Base-by-base conservation (phyloP, 768 basidiomycete species). In the Fomitopsis serialis region DNA sequence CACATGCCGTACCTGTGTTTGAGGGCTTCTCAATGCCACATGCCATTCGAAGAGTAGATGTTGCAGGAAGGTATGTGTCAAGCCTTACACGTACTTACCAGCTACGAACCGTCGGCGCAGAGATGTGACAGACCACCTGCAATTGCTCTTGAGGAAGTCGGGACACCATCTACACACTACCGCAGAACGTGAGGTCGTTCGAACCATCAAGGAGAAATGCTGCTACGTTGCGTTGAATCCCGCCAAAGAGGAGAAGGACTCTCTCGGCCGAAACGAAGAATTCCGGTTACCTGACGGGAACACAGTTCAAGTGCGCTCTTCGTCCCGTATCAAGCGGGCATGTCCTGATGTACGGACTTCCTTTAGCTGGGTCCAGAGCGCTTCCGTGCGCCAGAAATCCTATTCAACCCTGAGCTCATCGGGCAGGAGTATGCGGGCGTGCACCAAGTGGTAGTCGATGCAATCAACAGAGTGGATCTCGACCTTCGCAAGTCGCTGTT, bases 1-100 rank as follows among this genome's bases (percentile, higher is more conserved):
- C 97, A 22, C 97, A 99, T 57, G 92, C 97, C 13, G 97, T 99
- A 2, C 97, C 97, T 3, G 95, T 99, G 17, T 99, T 95, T 63
- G 97, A 99, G 65, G 97, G 97, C 0, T 98, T 98, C 75, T 95
- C 93, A 6, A 98, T 98, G 92, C 94, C 95, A 42, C 95, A 98
- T 67, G 96, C 97, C 37, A 95, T 98, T 59, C 84, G 93, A 40
- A 80, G 97, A 61, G 89, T 99, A 43, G 97, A 99, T 66, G 84
- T 99, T 15, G 97, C 97, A 35, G 97, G 97, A 68, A 81, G 95
- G 92, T 91, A 66, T 58, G 77, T 65, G 53, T 29, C 15, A 6
- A 19, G 21, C 10, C 6, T 3, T 7, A 17, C 15, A 7, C 25
- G 10, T 24, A 32, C 12, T 24, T 29, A 7, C 19, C 37, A 15